phyloP scores from a whole-genome alignment of 805 yeast species.

The Candida mattraensis region DNA sequence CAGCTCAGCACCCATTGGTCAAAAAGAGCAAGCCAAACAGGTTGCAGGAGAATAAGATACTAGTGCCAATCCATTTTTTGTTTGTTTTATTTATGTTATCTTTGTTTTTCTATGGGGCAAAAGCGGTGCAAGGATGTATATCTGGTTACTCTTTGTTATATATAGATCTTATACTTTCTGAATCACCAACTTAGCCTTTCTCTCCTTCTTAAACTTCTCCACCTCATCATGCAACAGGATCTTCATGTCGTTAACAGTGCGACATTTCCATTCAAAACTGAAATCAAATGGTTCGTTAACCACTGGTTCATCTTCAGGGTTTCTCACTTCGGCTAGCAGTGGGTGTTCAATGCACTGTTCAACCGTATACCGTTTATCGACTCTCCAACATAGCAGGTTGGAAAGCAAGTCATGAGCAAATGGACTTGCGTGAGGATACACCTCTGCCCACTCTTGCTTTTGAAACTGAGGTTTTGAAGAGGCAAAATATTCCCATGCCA shows the following conservation, averaged over 20 bases:
- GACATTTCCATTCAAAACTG: conserved; percentile 54
- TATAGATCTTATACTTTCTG: conserved; percentile 6
- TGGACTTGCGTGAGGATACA: conserved; percentile 63
- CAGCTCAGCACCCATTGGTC: conserved; percentile 80
- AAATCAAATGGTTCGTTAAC: conserved; percentile 58
- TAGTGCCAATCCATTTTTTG: background rate
- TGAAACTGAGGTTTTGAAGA: conserved; percentile 44
- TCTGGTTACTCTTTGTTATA: conserved; percentile 1
- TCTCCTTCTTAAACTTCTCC: conserved; percentile 42
- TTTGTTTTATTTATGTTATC: no score
- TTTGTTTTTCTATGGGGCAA: conserved; percentile 1
- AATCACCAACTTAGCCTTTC: conserved; percentile 14
- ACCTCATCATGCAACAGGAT: conserved; percentile 53
- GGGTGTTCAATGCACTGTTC: conserved; percentile 56
- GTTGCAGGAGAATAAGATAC: background rate
- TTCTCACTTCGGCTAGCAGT: conserved; percentile 55
- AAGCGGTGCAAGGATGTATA: background rate
- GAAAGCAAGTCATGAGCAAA: conserved; percentile 54
- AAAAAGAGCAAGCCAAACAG: background rate
- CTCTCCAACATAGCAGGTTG: conserved; percentile 64
- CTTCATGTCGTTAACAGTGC: conserved; percentile 46
- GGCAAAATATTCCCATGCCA: conserved; percentile 46
- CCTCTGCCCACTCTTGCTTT: conserved; percentile 45
- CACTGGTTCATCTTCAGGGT: conserved; percentile 53
- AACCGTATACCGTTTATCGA: conserved; percentile 52